Evolutionary conservation across 331 rosid species (phyloP), one percentile per base, ranked within the genome.

Genomic region (Spiraea crenata): DNA sequence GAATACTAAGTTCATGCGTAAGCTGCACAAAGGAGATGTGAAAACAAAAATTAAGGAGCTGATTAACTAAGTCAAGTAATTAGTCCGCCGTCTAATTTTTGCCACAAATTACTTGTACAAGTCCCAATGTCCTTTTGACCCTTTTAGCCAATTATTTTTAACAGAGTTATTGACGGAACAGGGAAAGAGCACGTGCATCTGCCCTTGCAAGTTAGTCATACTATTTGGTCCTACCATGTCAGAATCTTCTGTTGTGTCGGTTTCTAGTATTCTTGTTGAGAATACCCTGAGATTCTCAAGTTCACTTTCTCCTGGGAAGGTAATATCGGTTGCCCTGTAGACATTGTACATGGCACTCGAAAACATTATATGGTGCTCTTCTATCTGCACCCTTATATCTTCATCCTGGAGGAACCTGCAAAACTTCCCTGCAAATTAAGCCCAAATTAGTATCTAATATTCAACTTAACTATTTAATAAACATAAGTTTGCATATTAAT

Each of bases 381-480:
- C 38, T 49, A 63, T 64, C 41, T 39, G 60, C 40, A 4, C 2
- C 47, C 16, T 12, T 14, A 42, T 10, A 25, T 63, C 71, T 47
- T 74, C 71, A 52, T 74, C 49, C 16, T 41, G 9, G 3, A 74
- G 65, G 25, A 64, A 74, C 77, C 71, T 8, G 56, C 77, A 64
- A 35, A 73, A 73, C 64, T 64, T 63, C 46, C 52, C 71, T 64
- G 71, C 55, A 51, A 48, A 56, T 34, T 3, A 63, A n/a, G 8
- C 5, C 17, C 37, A 50, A 48, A 55, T 8, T 6, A 39, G 31
- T 25, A 17, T n/a, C 9, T 4, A 40, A 40, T 9, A 5, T 40
- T 42, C 3, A 63, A 39, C 11, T 31, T 3, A 69, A 13, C 39
- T 17, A 0, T 62, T 9, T 9, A 25, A 15, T 38, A 72, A 45